A percentile compares a stretch with the other conserved stretches of the same genome.
phyloP scores from a whole-genome alignment of 176 grass and related monocot species.

The Eragrostis nindensis region DNA sequence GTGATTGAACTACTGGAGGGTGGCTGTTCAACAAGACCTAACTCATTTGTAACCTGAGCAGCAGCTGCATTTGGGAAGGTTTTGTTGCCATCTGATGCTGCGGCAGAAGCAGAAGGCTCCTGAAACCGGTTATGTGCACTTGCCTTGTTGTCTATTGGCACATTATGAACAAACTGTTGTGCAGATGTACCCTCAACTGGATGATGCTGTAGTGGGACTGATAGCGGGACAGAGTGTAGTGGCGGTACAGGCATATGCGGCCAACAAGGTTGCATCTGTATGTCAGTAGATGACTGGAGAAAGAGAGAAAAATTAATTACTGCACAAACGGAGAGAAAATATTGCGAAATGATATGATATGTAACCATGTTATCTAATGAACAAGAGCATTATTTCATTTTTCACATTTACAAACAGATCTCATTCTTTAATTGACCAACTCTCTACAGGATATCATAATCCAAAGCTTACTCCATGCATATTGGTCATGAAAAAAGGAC shows the following conservation, averaged over 20 bases:
- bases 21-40: constrained; percentile 57
- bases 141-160: constrained; percentile 43
- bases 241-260: constrained; percentile 77
- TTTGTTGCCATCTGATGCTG: constrained; percentile 51
- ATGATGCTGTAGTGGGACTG: constrained; percentile 79
- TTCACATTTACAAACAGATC: constrained; percentile 13
- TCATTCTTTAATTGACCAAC: constrained; percentile 8
- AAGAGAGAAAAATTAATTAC: constrained; percentile 35
- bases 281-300: constrained; percentile 73
- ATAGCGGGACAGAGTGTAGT: constrained; percentile 70
- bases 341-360: not conserved
- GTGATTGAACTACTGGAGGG: constrained; percentile 43
- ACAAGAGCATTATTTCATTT: constrained; percentile 1
- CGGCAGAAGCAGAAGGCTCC: constrained; percentile 39
- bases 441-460: not conserved
- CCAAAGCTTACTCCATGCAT: not conserved
- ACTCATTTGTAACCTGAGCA: constrained; percentile 55
- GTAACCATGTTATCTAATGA: not conserved
- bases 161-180: constrained; percentile 60
- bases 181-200: constrained; percentile 56
- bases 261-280: constrained; percentile 92
- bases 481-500: not conserved
- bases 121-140: constrained; percentile 58
- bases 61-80: constrained; percentile 46
- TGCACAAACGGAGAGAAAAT: constrained; percentile 29